Evolutionary conservation across 148 eudicot species (phyloP), one percentile per base, ranked within the genome.

Genomic region (Silene uniflora): DNA sequence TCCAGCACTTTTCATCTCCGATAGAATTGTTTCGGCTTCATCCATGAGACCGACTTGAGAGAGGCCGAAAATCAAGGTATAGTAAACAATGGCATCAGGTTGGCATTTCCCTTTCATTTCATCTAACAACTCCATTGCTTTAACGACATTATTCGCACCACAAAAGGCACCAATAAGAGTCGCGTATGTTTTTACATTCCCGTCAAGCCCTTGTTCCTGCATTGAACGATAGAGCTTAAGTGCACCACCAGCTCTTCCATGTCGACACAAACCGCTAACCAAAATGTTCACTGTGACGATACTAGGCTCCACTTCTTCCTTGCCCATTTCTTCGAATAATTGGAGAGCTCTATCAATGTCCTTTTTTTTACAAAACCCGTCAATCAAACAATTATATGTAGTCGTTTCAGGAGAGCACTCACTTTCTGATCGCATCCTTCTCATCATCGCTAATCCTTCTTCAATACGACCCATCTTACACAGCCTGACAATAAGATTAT

Each of bases 401-500:
- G 72, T 75, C 2, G 82, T 76, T 54, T 32, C 89, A 13, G 97
- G 97, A 32, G 55, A 66, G 77, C 88, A 89, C 19, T 73, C 64
- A 16, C 80, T 72, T 61, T 87, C 77, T 39, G 76, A 84, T 23
- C 76, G 82, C 97, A 95, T 92, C 79, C 68, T 84, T 72, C 87
- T 84, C 90, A 90, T 84, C 60, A 95, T 84, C 39, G 54, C 74
- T 42, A 88, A 78, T 0, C 89, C 99, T 79, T 92, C 92, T 64
- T 87, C 91, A 62, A 82, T 77, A 55, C 93, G 86, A 5, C 93
- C 97, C 63, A 62, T 83, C 76, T 92, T 92, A 81, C 97, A 92
- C 7, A 92, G 73, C 23, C 97, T 97, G 70, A 89, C 88, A 87
- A 95, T 86, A 47, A 95, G 64, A 55, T 88, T 92, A 83, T 95